phyloP scores from a whole-genome alignment of 1,139 yeast species.

The Eremothecium sinecaudum region DNA sequence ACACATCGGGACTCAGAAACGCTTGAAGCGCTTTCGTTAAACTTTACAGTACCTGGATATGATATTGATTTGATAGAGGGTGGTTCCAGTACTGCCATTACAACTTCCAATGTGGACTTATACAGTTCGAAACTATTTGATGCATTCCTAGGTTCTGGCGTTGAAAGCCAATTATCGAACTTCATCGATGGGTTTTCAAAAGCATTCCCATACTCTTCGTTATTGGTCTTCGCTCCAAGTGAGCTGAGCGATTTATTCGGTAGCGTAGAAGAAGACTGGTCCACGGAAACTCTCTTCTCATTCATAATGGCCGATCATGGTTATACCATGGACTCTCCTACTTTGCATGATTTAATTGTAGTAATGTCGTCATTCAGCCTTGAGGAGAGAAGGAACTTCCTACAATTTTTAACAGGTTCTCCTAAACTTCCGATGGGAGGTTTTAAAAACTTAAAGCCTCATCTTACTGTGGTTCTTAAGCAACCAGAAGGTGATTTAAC shows the following conservation, averaged over 20 bases:
- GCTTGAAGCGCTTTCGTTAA: constrained; percentile 45
- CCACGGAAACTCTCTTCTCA: constrained; percentile 46
- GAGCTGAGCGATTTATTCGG: constrained; percentile 70
- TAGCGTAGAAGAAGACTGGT: constrained; percentile 82
- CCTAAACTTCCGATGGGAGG: constrained; percentile 94
- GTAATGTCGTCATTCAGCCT: constrained; percentile 48
- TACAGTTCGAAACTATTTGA: constrained; percentile 56
- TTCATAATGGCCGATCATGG: constrained; percentile 87
- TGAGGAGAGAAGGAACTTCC: constrained; percentile 57
- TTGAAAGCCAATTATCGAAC: constrained; percentile 52
- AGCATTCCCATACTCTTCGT: constrained; percentile 71
- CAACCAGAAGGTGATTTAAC: constrained; percentile 55
- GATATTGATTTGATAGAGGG: constrained; percentile 46
- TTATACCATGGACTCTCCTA: constrained; percentile 58
- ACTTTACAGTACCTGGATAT: constrained; percentile 72
- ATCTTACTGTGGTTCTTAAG: constrained; percentile 78
- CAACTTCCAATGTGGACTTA: constrained; percentile 43
- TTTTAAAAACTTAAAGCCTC: constrained; percentile 72
- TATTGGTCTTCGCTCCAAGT: constrained; percentile 59
- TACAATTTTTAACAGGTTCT: constrained; percentile 88
- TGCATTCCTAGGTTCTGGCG: constrained; percentile 54
- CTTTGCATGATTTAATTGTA: constrained; percentile 50
- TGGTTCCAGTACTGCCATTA: constrained; percentile 48
- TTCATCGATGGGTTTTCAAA: constrained; percentile 76
- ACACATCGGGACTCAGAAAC: constrained; percentile 32